A percentile compares a stretch with the other conserved stretches of the same genome.
These are phyloP conservation scores for Picea abies DNA, from an alignment of 83 land plant genomes.

Conservation along the genomic window DNA sequence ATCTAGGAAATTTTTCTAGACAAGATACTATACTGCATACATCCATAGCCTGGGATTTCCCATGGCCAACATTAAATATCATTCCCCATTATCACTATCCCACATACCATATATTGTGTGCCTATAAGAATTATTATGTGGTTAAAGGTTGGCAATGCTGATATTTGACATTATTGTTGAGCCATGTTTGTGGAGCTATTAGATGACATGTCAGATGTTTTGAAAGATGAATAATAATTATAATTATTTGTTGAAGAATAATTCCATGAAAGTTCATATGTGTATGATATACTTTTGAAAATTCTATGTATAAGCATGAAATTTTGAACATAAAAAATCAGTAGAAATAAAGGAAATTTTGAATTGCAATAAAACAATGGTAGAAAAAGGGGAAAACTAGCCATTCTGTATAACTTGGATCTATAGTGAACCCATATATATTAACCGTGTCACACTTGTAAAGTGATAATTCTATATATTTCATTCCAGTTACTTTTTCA, in stretches of 20 bases:
- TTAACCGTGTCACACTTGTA: conserved; percentile 95
- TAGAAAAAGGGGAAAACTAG: conserved; percentile 21
- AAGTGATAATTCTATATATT: conserved; percentile 88
- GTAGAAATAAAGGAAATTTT: background rate
- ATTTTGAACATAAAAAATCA: background rate
- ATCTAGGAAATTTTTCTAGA: background rate
- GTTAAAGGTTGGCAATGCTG: background rate
- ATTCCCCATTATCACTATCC: background rate
- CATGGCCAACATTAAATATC: background rate
- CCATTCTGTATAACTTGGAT: conserved; percentile 98
- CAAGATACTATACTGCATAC: background rate
- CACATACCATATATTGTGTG: background rate
- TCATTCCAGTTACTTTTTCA: conserved; percentile 98
- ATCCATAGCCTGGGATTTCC: background rate
- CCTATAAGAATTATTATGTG: background rate
- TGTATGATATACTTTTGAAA: background rate
- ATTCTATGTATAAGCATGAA: background rate
- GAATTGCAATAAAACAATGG: background rate
- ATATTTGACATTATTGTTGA: background rate
- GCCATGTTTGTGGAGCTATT: background rate
- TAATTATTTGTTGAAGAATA: background rate
- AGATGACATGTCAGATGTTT: background rate
- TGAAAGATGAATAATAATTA: too few species aligned
- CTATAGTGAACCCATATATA: conserved; percentile 31
- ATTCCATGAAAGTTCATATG: background rate